Evolutionary conservation across 306 rosid genomes (phyloP).

Genomic region (Corylus heterophylla): DNA sequence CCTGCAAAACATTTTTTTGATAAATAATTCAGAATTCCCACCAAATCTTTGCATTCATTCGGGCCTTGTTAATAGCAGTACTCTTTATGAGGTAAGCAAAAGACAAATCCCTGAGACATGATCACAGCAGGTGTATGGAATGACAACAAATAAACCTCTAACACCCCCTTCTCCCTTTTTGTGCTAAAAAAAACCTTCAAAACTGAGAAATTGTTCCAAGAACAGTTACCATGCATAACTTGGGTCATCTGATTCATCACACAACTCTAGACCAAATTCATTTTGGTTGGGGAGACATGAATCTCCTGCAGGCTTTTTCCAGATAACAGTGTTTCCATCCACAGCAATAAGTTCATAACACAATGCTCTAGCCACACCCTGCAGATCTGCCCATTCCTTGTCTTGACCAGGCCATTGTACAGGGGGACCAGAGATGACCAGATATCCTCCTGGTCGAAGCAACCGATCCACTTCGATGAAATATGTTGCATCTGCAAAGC

Average conservation of each 20-base stretch:
- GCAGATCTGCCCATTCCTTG: slow-evolving; percentile 99
- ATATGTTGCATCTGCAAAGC: slow-evolving; percentile 82
- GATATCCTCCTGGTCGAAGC: slow-evolving; percentile 94
- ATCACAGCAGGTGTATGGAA: neutral
- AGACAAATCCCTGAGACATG: neutral
- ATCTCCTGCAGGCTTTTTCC: slow-evolving; percentile 85
- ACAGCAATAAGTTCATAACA: slow-evolving; percentile 91
- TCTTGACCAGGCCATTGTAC: slow-evolving; percentile 98
- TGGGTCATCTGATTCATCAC: slow-evolving; percentile 78
- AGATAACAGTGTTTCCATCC: slow-evolving; percentile 89
- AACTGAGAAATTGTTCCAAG: slow-evolving; percentile 6
- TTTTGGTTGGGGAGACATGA: slow-evolving; percentile 80
- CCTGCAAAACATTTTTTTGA: slow-evolving; percentile 49
- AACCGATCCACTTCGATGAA: slow-evolving; percentile 93
- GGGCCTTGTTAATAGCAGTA: slow-evolving; percentile 1
- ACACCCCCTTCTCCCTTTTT: neutral
- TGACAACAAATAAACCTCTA: neutral
- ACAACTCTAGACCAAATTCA: slow-evolving; percentile 78
- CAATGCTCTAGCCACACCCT: slow-evolving; percentile 86
- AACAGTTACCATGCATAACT: slow-evolving; percentile 75
- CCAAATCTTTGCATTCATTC: slow-evolving; percentile 18
- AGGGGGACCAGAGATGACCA: slow-evolving; percentile 96
- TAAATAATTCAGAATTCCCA: slow-evolving; percentile 8
- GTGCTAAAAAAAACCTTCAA: neutral
- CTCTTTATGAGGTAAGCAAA: neutral